These are phyloP conservation scores for Pilasporangium apinafurcum DNA, from an alignment of 352 stramenopile genomes.

Conservation along the genomic window DNA sequence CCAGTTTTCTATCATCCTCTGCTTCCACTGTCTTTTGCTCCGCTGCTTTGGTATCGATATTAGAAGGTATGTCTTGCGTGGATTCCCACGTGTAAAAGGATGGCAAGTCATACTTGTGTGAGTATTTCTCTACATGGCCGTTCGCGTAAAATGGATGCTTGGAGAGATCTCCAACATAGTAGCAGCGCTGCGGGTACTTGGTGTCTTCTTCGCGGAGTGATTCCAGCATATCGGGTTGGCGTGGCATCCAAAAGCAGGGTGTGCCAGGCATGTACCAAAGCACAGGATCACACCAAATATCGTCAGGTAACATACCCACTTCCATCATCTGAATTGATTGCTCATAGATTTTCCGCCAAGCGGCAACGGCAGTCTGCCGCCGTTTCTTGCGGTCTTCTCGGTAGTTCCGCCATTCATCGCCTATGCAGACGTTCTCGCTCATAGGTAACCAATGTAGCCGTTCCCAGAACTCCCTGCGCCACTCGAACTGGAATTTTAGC, in stretches of 20 bases:
- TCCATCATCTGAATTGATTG: slow-evolving; percentile 41
- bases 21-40: too few relatives aligned
- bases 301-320: slow-evolving; percentile 17
- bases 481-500: slow-evolving; percentile 35
- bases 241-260: slow-evolving; percentile 31
- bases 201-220: slow-evolving; percentile 20
- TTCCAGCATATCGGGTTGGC: slow-evolving; percentile 9
- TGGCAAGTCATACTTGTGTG: slow-evolving; percentile 9
- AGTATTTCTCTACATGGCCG: slow-evolving; percentile 11
- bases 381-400: slow-evolving; percentile 29
- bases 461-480: slow-evolving; percentile 39
- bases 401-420: slow-evolving; percentile 27
- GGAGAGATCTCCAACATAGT: slow-evolving; percentile 11
- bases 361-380: slow-evolving; percentile 23
- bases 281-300: slow-evolving; percentile 34
- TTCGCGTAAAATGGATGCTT: slow-evolving; percentile 15
- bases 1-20: too few relatives aligned
- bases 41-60: too few relatives aligned
- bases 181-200: slow-evolving; percentile 17
- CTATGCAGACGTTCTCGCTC: slow-evolving; percentile 31
- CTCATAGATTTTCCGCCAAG: slow-evolving; percentile 35
- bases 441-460: slow-evolving; percentile 39
- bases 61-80: too few relatives aligned
- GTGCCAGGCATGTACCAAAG: slow-evolving; percentile 40
- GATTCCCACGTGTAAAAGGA: too few relatives aligned